A percentile compares a stretch with the other conserved stretches of the same genome.
These are phyloP conservation scores for Microbotryum silenes-acaulis DNA, from an alignment of 1,284 basidiomycete species.

Conservation along the genomic window DNA sequence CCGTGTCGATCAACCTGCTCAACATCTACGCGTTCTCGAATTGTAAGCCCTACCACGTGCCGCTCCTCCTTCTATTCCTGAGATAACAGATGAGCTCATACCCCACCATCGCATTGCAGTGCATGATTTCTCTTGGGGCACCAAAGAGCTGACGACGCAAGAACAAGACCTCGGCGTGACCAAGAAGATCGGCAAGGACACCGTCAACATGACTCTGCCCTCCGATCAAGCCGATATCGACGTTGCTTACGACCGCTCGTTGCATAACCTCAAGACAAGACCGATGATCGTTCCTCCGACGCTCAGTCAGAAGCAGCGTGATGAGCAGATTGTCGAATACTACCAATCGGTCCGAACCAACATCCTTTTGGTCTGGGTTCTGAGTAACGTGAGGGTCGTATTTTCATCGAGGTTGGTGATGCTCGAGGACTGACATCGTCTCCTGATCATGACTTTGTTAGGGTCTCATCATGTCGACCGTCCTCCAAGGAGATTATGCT, in stretches of 20 bases:
- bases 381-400: slow-evolving; percentile 60
- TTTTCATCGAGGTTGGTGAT: not conserved
- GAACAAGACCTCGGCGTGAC: slow-evolving; percentile 42
- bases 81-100: not conserved
- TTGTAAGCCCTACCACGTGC: slow-evolving; percentile 56
- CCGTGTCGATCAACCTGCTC: slow-evolving; percentile 66
- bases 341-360: slow-evolving; percentile 51
- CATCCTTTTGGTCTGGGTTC: slow-evolving; percentile 74
- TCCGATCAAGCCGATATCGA: slow-evolving; percentile 81
- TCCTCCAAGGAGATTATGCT: slow-evolving; percentile 60
- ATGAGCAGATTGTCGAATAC: slow-evolving; percentile 38
- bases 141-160: slow-evolving; percentile 40
- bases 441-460: slow-evolving; percentile 37
- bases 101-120: slow-evolving; percentile 35
- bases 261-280: slow-evolving; percentile 67
- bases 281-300: slow-evolving; percentile 43
- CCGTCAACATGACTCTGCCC: slow-evolving; percentile 82
- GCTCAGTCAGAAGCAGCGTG: slow-evolving; percentile 37
- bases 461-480: slow-evolving; percentile 64
- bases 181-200: slow-evolving; percentile 63
- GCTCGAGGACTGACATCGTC: not conserved
- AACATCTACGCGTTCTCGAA: slow-evolving; percentile 56
- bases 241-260: slow-evolving; percentile 77
- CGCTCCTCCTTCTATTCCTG: not conserved
- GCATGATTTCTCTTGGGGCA: slow-evolving; percentile 40